phyloP scores from a whole-genome alignment of 495 filamentous ascomycete species.

The Aspergillus leporis region DNA sequence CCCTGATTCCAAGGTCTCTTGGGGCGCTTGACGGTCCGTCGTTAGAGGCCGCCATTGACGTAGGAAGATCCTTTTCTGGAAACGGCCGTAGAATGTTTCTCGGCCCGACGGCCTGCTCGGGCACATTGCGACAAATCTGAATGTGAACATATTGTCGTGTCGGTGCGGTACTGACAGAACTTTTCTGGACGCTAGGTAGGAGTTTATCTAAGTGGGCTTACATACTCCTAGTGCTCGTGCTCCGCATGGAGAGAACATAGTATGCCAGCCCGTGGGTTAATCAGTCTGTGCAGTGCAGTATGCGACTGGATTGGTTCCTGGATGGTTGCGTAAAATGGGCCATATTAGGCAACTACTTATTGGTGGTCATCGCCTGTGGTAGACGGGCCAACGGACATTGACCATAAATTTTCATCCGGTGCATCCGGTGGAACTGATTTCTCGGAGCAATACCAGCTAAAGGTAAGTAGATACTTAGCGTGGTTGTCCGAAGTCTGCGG shows the following conservation, averaged over 20 bases:
- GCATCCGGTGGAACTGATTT: neutral
- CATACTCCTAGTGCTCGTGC: neutral
- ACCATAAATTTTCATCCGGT: neutral
- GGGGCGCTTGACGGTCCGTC: neutral
- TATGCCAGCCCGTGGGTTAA: neutral
- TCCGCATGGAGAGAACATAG: neutral
- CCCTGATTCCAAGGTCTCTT: neutral
- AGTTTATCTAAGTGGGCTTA: neutral
- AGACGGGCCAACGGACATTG: neutral
- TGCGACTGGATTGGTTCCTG: neutral
- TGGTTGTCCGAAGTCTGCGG: neutral
- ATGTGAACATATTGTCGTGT: neutral
- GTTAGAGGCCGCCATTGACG: conserved; percentile 2
- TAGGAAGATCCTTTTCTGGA: neutral
- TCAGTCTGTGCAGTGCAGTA: neutral
- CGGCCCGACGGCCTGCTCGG: neutral
- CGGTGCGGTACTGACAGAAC: neutral
- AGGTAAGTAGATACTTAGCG: neutral
- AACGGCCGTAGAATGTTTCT: neutral
- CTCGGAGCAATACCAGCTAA: conserved; percentile 1
- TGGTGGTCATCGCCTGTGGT: neutral
- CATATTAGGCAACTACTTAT: neutral
- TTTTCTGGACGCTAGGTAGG: neutral
- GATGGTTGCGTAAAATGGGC: neutral
- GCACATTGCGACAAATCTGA: neutral